phyloP scores from a whole-genome alignment of 2,329 filamentous ascomycete genomes.

The Shiraia bambusicola region DNA sequence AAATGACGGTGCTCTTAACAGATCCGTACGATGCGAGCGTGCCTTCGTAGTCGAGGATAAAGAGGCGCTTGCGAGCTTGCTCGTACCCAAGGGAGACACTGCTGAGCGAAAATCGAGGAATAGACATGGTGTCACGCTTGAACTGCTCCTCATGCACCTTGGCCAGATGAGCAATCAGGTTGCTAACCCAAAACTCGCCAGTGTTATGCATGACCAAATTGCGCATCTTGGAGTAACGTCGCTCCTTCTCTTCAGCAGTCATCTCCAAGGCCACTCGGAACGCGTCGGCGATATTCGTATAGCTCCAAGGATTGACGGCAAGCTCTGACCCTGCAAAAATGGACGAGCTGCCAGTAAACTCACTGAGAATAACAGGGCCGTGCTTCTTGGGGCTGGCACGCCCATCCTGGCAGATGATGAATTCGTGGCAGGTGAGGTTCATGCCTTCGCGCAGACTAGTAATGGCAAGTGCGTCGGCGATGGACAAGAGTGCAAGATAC shows the following conservation, averaged over 20 bases:
- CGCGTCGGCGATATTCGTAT: slow-evolving; percentile 80
- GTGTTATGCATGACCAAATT: slow-evolving; percentile 77
- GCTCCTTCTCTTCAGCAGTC: slow-evolving; percentile 69
- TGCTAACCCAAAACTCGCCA: slow-evolving; percentile 81
- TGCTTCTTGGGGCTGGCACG: slow-evolving; percentile 71
- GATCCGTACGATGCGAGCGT: slow-evolving; percentile 87
- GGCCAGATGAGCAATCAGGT: slow-evolving; percentile 69
- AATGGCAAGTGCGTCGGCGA: slow-evolving; percentile 91
- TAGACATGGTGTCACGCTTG: slow-evolving; percentile 77
- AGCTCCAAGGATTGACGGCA: slow-evolving; percentile 93
- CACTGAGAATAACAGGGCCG: slow-evolving; percentile 86
- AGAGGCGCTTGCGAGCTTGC: slow-evolving; percentile 67
- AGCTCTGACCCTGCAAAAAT: slow-evolving; percentile 80
- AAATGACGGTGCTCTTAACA: slow-evolving; percentile 78
- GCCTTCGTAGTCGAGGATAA: slow-evolving; percentile 92
- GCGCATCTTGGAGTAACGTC: slow-evolving; percentile 73
- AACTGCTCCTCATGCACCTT: slow-evolving; percentile 82
- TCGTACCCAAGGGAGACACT: slow-evolving; percentile 67
- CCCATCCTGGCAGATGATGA: slow-evolving; percentile 89
- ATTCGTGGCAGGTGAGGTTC: slow-evolving; percentile 95
- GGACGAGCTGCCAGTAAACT: slow-evolving; percentile 90
- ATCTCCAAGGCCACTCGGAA: slow-evolving; percentile 84
- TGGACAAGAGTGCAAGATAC: slow-evolving; percentile 86
- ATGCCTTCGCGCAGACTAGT: slow-evolving; percentile 95
- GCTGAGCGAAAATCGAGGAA: slow-evolving; percentile 77